phyloP scores from a whole-genome alignment of 1,284 basidiomycete species.

The Lentinula novae-zelandiae region DNA sequence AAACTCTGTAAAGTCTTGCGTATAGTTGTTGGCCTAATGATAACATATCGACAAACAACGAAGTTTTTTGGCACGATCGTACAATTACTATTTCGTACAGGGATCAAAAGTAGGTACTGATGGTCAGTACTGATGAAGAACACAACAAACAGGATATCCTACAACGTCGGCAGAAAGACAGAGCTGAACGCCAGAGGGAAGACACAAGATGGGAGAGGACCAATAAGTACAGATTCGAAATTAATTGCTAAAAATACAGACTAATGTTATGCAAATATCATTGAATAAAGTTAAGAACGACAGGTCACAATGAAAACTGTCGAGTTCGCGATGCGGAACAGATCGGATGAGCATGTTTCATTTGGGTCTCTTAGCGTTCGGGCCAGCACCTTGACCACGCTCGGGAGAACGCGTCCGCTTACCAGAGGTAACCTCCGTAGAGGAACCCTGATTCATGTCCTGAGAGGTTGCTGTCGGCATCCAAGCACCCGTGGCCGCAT shows the following conservation, averaged over 20 bases:
- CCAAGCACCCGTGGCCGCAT: slow-evolving; percentile 1
- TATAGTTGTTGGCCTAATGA: too few species aligned
- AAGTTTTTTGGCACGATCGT: too few species aligned
- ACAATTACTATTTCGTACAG: too few species aligned
- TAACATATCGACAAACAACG: too few species aligned
- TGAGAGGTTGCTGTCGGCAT: not conserved
- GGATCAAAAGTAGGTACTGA: too few species aligned
- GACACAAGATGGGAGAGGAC: not conserved
- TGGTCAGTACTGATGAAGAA: too few species aligned
- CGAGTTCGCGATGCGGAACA: too few species aligned
- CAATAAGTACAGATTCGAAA: not conserved
- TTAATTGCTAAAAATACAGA: not conserved
- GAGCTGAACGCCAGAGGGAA: not conserved
- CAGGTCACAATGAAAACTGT: too few species aligned
- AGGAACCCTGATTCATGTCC: not conserved
- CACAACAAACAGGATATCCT: too few species aligned
- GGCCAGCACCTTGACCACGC: not conserved
- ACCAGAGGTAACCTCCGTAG: not conserved
- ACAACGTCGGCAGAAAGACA: too few species aligned
- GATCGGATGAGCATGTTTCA: not conserved
- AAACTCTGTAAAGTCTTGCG: too few species aligned
- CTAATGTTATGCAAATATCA: not conserved
- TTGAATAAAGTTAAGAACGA: not conserved
- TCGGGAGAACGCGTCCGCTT: slow-evolving; percentile 1
- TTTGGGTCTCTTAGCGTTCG: not conserved